A percentile compares a stretch with the other conserved stretches of the same genome.
phyloP scores from a whole-genome alignment of 768 basidiomycete genomes.

The Piloderma croceum region DNA sequence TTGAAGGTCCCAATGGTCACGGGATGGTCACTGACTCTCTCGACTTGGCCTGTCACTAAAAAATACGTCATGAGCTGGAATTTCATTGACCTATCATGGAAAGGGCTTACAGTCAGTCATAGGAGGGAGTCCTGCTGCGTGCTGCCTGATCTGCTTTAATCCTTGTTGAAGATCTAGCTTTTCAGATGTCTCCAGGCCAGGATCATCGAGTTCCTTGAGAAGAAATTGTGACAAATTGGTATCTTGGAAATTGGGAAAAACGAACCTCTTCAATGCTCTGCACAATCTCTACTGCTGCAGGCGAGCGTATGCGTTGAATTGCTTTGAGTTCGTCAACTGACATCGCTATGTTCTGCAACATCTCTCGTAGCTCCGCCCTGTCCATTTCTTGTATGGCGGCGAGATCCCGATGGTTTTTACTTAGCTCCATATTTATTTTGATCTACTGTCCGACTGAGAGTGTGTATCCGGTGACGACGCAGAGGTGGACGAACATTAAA shows the following conservation, averaged over 20 bases:
- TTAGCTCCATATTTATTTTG: conserved; percentile 25
- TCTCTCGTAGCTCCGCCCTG: conserved; percentile 29
- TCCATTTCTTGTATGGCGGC: conserved; percentile 28
- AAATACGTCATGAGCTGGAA: no score
- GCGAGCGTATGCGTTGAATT: conserved; percentile 27
- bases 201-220: conserved; percentile 32
- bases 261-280: conserved; percentile 36
- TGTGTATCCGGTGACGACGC: background rate
- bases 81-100: no score
- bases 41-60: conserved; percentile 39
- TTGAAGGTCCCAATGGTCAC: conserved; percentile 33
- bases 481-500: conserved; percentile 28
- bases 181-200: conserved; percentile 25
- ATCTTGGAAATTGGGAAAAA: background rate
- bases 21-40: conserved; percentile 21
- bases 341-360: conserved; percentile 30
- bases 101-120: conserved; percentile 33
- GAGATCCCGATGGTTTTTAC: conserved; percentile 21
- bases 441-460: conserved; percentile 11
- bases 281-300: conserved; percentile 35
- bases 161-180: conserved; percentile 32
- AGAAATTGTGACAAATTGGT: background rate
- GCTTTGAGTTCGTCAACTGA: conserved; percentile 31
- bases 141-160: conserved; percentile 33
- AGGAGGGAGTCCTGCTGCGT: conserved; percentile 37